Percentiles rank a stretch among this genome's conserved stretches.
Evolutionary conservation across 306 rosid genomes (phyloP).

Genomic region (Cicer chorassanicum): DNA sequence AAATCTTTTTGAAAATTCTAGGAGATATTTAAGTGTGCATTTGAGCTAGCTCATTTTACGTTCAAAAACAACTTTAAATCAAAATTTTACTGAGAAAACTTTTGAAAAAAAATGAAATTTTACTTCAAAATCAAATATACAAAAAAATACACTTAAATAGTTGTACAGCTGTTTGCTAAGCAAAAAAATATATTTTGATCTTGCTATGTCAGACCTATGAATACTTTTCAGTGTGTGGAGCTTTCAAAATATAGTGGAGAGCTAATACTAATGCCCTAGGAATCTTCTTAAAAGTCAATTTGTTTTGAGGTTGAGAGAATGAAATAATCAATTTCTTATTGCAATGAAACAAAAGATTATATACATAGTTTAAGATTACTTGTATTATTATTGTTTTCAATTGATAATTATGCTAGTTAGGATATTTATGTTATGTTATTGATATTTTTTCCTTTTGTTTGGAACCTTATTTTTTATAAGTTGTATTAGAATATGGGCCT

Average conservation of each 20-base stretch:
- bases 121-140: background rate
- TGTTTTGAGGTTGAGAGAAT: conserved; percentile 18
- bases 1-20: background rate
- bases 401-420: background rate
- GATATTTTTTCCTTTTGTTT: background rate
- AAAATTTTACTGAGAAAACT: background rate
- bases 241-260: conserved; percentile 14
- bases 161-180: conserved; percentile 1
- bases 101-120: background rate
- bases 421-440: background rate
- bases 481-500: background rate
- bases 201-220: background rate
- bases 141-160: conserved; percentile 8
- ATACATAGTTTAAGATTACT: background rate
- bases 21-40: background rate
- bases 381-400: background rate
- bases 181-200: conserved; percentile 23
- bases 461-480: background rate
- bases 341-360: background rate
- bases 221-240: conserved; percentile 9
- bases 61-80: background rate
- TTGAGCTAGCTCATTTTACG: background rate
- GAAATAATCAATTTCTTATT: conserved; percentile 18
- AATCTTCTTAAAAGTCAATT: conserved; percentile 6
- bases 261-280: conserved; percentile 1